Base-by-base conservation (phyloP, 371 early-diverging fungal species). In the Rhizomucor miehei region DNA sequence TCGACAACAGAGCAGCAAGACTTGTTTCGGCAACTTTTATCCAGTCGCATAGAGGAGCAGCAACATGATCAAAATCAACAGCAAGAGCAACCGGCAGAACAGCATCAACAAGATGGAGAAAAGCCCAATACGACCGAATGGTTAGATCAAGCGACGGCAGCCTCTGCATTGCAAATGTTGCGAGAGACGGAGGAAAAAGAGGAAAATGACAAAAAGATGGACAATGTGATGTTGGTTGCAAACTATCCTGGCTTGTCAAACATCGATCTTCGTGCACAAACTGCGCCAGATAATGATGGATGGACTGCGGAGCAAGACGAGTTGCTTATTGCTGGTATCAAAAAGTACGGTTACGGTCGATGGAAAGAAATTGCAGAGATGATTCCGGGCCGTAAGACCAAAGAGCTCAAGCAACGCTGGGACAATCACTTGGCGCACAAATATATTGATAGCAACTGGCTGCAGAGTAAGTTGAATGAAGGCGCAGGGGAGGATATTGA, bases 281-380 rank as follows among this genome's bases (percentile, higher is more conserved):
- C 50, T 12, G 48, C 52, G 20, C 47, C 16, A 49, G 50, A 12
- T 20, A 60, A 68, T 39, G 69, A 70, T 24, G 53, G 54, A 12
- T 69, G 70, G 70, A 71, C 71, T 11, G 51, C 54, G 1, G 67
- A 67, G 46, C 67, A 71, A 62, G 71, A 71, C 51, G 71, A 71
- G 36, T 20, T 64, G 14, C 41, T 71, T 12, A 52, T 71, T 24
- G 52, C 58, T 1, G 71, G 71, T 39, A 71, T 71, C 20, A 63
- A 65, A 16, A 60, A 58, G 13, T 60, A 60, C 35, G 71, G 71
- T 0, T 71, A 71, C 57, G 71, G 71, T 21, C 61, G 67, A 37
- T 71, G 71, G 71, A 71, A 71, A 40, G 71, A 71, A 21, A 66
- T 71, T 44, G 71, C 71, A 13, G 53, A 37, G n/a, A 61, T 60